Conservation (phyloP, 257 asterid species). For the Craterostigma plantagineum region DNA sequence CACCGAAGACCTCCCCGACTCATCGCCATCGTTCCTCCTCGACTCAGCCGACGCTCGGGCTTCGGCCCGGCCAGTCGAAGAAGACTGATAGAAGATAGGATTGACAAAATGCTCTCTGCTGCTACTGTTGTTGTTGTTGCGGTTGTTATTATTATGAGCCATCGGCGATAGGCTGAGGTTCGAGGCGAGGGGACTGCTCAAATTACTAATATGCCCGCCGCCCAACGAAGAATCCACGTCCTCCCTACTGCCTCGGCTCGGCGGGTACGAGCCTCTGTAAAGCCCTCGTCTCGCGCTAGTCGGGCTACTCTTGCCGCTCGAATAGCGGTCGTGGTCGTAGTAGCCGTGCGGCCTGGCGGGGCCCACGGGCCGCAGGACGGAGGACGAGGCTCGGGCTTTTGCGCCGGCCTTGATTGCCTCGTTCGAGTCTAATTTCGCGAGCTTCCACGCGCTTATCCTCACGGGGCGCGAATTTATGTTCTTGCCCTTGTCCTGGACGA, state of each 20-base stretch:
- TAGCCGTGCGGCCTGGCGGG: slow-evolving; percentile 42
- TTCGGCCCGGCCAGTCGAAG: slow-evolving; percentile 12
- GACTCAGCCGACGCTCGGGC: slow-evolving; percentile 10
- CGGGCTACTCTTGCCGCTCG: slow-evolving; percentile 59
- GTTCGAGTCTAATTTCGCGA: slow-evolving; percentile 62
- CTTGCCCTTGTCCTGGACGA: slow-evolving; percentile 57
- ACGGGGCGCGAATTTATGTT: slow-evolving; percentile 48
- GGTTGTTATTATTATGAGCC: slow-evolving; percentile 23
- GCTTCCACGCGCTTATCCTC: slow-evolving; percentile 91
- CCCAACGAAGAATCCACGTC: slow-evolving; percentile 47
- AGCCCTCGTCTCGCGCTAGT: slow-evolving; percentile 49
- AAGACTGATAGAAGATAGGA: slow-evolving; percentile 44
- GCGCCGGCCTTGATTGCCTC: slow-evolving; percentile 92
- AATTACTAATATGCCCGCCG: slow-evolving; percentile 48
- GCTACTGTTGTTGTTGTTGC: slow-evolving; percentile 12
- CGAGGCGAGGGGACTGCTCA: slow-evolving; percentile 66
- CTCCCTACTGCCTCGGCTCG: slow-evolving; percentile 68
- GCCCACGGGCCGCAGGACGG: slow-evolving; percentile 66
- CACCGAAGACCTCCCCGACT: slow-evolving; percentile 38
- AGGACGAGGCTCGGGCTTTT: slow-evolving; percentile 86
- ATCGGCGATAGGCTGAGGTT: slow-evolving; percentile 37
- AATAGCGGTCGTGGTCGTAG: slow-evolving; percentile 37
- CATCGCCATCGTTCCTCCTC: slow-evolving; percentile 24
- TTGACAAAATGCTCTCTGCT: slow-evolving; percentile 37
- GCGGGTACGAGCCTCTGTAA: slow-evolving; percentile 58